A percentile compares a stretch with the other conserved stretches of the same genome.
phyloP scores from a whole-genome alignment of 2,329 filamentous ascomycete species.

The Colletotrichum orbiculare region DNA sequence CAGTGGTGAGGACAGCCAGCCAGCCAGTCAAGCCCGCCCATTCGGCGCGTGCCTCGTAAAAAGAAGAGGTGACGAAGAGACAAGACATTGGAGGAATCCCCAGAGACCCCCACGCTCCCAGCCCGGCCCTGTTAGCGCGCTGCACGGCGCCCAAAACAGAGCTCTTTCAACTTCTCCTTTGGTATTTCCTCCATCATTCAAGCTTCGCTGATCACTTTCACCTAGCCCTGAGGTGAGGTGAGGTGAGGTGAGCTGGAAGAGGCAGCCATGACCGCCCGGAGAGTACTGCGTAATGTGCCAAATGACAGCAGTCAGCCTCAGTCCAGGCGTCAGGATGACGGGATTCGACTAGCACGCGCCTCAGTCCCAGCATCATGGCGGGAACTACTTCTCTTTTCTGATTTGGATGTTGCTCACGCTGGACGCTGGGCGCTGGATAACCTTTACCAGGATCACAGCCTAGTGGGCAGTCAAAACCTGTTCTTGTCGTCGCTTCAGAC shows the following conservation, averaged over 20 bases:
- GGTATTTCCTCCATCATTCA: background rate
- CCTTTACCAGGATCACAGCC: no score
- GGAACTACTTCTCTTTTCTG: background rate
- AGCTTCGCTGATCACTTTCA: background rate
- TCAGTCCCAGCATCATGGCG: conserved; percentile 17
- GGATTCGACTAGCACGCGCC: conserved; percentile 22
- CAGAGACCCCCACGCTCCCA: conserved; percentile 30
- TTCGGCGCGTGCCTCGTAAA: conserved; percentile 2
- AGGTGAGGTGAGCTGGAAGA: no score
- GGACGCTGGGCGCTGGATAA: no score
- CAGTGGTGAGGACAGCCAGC: no score
- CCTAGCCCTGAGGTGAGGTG: conserved; percentile 12
- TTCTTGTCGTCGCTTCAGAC: no score
- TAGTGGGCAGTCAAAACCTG: no score
- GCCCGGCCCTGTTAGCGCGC: conserved; percentile 14
- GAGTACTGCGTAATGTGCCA: no score
- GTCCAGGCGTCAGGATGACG: conserved; percentile 29
- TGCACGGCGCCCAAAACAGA: conserved; percentile 33
- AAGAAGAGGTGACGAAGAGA: background rate
- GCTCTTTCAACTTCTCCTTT: background rate
- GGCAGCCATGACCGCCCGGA: no score
- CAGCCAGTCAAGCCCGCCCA: no score
- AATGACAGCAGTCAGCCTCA: background rate
- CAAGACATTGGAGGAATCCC: no score
- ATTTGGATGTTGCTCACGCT: background rate